These are phyloP conservation scores for Cutaneotrichosporon mucoides DNA, from an alignment of 1,284 basidiomycete species.

Conservation along the genomic window DNA sequence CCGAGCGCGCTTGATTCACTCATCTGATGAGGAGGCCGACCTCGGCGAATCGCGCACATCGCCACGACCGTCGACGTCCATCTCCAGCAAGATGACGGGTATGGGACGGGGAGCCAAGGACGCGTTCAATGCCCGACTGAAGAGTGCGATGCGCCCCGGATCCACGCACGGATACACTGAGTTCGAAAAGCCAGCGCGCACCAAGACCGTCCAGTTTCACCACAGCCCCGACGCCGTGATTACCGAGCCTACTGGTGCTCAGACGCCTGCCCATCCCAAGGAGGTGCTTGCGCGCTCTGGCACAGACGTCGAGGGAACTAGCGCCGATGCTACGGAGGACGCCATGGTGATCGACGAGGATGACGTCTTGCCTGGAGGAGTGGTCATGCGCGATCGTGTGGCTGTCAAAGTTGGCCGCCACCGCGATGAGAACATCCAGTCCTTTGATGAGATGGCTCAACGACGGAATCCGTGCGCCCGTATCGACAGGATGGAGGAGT, in stretches of 20 bases:
- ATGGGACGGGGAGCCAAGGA: too few species aligned
- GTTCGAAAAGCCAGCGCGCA: not conserved
- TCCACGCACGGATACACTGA: not conserved
- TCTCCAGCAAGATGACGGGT: too few species aligned
- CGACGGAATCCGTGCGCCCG: conserved; percentile 38
- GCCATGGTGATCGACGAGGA: conserved; percentile 21
- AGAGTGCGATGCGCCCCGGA: conserved; percentile 5
- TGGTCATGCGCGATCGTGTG: conserved; percentile 46
- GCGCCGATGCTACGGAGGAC: conserved; percentile 34
- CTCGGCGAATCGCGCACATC: not conserved
- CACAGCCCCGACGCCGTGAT: conserved; percentile 19
- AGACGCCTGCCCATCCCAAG: conserved; percentile 34
- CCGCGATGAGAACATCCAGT: conserved; percentile 24
- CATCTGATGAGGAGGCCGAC: conserved; percentile 13
- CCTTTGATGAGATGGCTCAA: conserved; percentile 39
- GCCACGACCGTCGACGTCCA: not conserved
- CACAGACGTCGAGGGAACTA: conserved; percentile 35
- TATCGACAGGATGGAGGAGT: conserved; percentile 42
- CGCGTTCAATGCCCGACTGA: conserved; percentile 5
- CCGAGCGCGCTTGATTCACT: conserved; percentile 2
- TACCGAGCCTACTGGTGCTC: conserved; percentile 23
- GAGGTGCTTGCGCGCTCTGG: conserved; percentile 40
- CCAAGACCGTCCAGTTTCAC: conserved; percentile 43
- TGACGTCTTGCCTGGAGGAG: conserved; percentile 25
- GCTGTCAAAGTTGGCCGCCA: conserved; percentile 45